phyloP scores from a whole-genome alignment of 768 basidiomycete species.

The Naematelia aurantialba region DNA sequence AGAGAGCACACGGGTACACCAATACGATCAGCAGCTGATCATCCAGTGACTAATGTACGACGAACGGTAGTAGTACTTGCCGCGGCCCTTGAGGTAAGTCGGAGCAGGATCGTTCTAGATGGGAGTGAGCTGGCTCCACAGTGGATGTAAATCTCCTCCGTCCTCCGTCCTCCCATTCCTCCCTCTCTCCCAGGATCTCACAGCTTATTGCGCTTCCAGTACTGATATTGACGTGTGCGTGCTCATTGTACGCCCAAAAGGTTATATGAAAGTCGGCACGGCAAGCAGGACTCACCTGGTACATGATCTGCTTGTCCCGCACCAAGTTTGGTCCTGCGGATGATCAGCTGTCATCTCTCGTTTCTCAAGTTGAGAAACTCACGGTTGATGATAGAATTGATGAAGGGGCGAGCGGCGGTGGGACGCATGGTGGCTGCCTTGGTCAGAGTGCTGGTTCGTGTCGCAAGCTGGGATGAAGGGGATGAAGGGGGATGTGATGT shows the following conservation, averaged over 20 bases:
- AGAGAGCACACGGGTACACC: no score
- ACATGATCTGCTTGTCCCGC: constrained; percentile 38
- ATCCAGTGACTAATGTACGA: background rate
- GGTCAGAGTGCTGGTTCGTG: constrained; percentile 14
- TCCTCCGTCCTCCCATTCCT: background rate
- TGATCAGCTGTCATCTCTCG: constrained; percentile 11
- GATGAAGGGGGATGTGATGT: constrained; percentile 10
- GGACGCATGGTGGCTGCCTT: background rate
- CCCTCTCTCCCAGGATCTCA: no score
- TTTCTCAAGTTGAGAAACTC: constrained; percentile 1
- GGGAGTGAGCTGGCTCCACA: background rate
- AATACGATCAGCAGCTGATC: background rate
- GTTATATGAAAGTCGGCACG: background rate
- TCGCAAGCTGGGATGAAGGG: constrained; percentile 1
- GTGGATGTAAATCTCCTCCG: background rate
- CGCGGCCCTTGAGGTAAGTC: background rate
- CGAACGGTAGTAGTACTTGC: background rate
- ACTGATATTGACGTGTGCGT: no score
- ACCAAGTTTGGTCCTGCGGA: constrained; percentile 28
- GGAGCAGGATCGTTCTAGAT: background rate
- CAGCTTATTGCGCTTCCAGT: no score
- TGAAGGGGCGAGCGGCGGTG: constrained; percentile 4
- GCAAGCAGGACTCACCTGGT: background rate
- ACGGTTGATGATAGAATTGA: constrained; percentile 36
- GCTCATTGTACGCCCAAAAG: no score